phyloP scores from a whole-genome alignment of 345 rosid genomes.

The Nephelium lappaceum region DNA sequence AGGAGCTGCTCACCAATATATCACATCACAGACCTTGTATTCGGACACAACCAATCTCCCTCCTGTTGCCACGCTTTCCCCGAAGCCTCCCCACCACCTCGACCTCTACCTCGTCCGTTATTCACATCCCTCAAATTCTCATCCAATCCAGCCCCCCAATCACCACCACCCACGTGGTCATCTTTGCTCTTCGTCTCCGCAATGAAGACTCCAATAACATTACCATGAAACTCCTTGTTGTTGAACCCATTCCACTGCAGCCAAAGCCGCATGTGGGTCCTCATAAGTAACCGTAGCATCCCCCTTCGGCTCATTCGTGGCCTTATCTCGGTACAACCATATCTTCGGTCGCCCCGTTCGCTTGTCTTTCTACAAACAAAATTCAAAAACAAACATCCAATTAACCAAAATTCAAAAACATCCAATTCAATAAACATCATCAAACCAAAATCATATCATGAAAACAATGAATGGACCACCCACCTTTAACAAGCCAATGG shows the following conservation, averaged over 20 bases:
- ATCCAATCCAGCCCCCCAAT: slow-evolving; percentile 48
- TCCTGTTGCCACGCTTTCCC: slow-evolving; percentile 96
- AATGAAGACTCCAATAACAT: slow-evolving; percentile 70
- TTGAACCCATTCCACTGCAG: slow-evolving; percentile 99
- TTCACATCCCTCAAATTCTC: slow-evolving; percentile 45
- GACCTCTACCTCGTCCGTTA: slow-evolving; percentile 83
- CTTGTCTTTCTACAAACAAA: slow-evolving; percentile 68
- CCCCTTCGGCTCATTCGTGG: slow-evolving; percentile 88
- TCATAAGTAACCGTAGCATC: slow-evolving; percentile 98
- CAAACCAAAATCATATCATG: too few species aligned
- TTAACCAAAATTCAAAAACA: neutral
- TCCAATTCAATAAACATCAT: too few species aligned
- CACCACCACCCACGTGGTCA: slow-evolving; percentile 38
- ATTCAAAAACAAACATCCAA: neutral
- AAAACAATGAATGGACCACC: neutral
- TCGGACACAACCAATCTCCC: slow-evolving; percentile 98
- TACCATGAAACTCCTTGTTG: slow-evolving; percentile 94
- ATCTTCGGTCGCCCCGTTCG: slow-evolving; percentile 90
- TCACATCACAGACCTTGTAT: slow-evolving; percentile 99
- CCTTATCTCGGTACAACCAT: slow-evolving; percentile 90
- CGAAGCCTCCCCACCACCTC: slow-evolving; percentile 61
- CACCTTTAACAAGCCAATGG: slow-evolving; percentile 96
- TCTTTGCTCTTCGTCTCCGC: slow-evolving; percentile 77
- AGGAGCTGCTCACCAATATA: slow-evolving; percentile 93
- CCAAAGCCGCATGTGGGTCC: slow-evolving; percentile 96